A percentile compares a stretch with the other conserved stretches of the same genome.
Evolutionary conservation across 2,329 filamentous ascomycete genomes (phyloP).

Genomic region (Zelopaecilomyces penicillatus): DNA sequence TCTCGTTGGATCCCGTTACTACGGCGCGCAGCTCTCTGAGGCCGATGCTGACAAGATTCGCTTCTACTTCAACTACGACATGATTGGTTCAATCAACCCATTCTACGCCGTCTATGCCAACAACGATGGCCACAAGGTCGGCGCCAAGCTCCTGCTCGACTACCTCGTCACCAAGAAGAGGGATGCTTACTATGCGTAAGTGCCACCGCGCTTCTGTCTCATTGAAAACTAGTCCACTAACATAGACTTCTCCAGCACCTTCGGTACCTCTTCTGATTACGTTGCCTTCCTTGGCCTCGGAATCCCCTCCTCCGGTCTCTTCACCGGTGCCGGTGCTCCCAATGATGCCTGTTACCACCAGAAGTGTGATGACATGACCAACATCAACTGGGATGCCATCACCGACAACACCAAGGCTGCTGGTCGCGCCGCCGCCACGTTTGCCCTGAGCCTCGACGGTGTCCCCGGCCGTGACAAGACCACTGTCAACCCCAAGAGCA

Average conservation of each 20-base stretch:
- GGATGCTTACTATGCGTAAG: slow-evolving; percentile 19
- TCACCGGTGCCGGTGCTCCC: slow-evolving; percentile 25
- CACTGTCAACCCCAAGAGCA: slow-evolving; percentile 17
- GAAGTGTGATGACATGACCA: slow-evolving; percentile 30
- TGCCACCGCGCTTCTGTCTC: background rate
- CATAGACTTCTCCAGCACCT: slow-evolving; percentile 12
- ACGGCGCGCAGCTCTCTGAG: slow-evolving; percentile 26
- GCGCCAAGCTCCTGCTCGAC: slow-evolving; percentile 27
- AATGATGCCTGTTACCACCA: slow-evolving; percentile 31
- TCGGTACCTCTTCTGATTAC: slow-evolving; percentile 29
- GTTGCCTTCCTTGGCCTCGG: slow-evolving; percentile 28
- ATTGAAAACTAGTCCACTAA: background rate
- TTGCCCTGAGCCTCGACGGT: slow-evolving; percentile 27
- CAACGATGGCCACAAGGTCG: slow-evolving; percentile 28
- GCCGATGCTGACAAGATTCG: slow-evolving; percentile 45
- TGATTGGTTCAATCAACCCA: slow-evolving; percentile 47
- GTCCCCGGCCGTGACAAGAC: slow-evolving; percentile 25
- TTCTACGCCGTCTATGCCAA: slow-evolving; percentile 32
- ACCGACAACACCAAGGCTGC: slow-evolving; percentile 35
- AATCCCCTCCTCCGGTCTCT: slow-evolving; percentile 30
- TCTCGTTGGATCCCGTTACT: slow-evolving; percentile 35
- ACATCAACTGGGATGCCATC: slow-evolving; percentile 34
- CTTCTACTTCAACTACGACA: slow-evolving; percentile 64
- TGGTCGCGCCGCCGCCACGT: slow-evolving; percentile 39
- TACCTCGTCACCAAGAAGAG: slow-evolving; percentile 21